Evolutionary conservation across 2,329 filamentous ascomycete species (phyloP), one percentile per base, ranked within the genome.

Genomic region (Fulvia fulva): DNA sequence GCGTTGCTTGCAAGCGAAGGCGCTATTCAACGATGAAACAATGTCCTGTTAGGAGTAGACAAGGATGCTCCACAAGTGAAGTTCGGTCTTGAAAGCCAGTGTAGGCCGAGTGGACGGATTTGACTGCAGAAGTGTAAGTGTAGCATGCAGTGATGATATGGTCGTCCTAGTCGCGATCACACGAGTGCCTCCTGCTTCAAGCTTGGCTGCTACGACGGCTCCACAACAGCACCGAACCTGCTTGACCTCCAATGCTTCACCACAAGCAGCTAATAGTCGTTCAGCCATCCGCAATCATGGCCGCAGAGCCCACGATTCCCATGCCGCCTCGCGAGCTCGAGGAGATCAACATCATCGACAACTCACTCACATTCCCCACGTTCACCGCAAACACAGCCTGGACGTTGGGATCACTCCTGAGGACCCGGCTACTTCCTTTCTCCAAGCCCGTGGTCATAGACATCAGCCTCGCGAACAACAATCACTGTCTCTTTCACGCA

Each of bases 301-400:
- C 63, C 21, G 51, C 57, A 50, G 66, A 67, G 57, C 64, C 66
- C 5, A 62, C 53, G 41, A 59, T 70, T 32, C 68, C 66, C 16
- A 56, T 63, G 47, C 67, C 67, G 16, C 55, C 71, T 67, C 63
- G 68, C 58, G 73, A 75, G 41, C 72, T 78, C 30, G 64, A 69
- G 22, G 70, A 73, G 37, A 75, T 79, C 56, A 71, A 71, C 19
- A 65, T 68, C 53, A 71, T 78, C 59, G 78, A 80, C 66, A 69
- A 68, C 43, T 69, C 72, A 41, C 76, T 80, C 60, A 70, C 70
- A n/a, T 78, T 80, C 64, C 73, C 76, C 12, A 67, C 80, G 62
- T 90, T 90, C 74, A 88, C 85, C 1, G 76, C 80, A 55, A 75
- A 81, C 23, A 85, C 87, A 65, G 87, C 87, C 52, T 87, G 83